Percentiles rank a stretch among this genome's conserved stretches.
These are phyloP conservation scores for Mortierella sp. DNA, from an alignment of 371 early-diverging fungal genomes.

Conservation along the genomic window DNA sequence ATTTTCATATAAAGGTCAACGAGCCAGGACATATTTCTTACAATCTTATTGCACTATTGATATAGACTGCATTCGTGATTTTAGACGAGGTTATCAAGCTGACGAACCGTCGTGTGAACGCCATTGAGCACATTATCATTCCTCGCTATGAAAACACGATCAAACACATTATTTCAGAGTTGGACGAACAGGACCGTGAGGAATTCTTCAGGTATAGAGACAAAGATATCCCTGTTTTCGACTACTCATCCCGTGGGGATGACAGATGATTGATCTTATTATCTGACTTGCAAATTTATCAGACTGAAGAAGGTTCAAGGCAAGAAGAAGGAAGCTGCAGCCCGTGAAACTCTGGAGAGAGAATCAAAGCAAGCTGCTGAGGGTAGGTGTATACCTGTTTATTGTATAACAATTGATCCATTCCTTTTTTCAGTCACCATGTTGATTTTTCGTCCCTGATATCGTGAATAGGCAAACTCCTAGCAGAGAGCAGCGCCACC, in stretches of 20 bases:
- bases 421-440: slow-evolving; percentile 9
- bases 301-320: slow-evolving; percentile 97
- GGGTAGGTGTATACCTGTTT: slow-evolving; percentile 17
- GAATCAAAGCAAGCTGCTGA: slow-evolving; percentile 51
- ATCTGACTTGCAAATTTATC: background rate
- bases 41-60: slow-evolving; percentile 10
- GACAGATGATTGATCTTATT: background rate
- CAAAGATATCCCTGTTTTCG: background rate
- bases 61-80: slow-evolving; percentile 93
- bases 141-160: slow-evolving; percentile 99
- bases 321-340: slow-evolving; percentile 91
- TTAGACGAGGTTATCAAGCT: slow-evolving; percentile 99
- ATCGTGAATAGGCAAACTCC: slow-evolving; percentile 15
- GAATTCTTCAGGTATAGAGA: slow-evolving; percentile 93
- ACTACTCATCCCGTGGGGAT: background rate
- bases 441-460: background rate
- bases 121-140: slow-evolving; percentile 99
- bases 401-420: background rate
- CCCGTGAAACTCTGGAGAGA: slow-evolving; percentile 57
- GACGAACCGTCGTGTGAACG: slow-evolving; percentile 99
- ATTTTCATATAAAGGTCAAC: background rate
- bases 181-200: slow-evolving; percentile 99
- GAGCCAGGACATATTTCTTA: background rate
- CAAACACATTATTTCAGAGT: slow-evolving; percentile 95
- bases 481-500: slow-evolving; percentile 1